Conservation (phyloP, 768 basidiomycete genomes). For the Tulasnella sp. region DNA sequence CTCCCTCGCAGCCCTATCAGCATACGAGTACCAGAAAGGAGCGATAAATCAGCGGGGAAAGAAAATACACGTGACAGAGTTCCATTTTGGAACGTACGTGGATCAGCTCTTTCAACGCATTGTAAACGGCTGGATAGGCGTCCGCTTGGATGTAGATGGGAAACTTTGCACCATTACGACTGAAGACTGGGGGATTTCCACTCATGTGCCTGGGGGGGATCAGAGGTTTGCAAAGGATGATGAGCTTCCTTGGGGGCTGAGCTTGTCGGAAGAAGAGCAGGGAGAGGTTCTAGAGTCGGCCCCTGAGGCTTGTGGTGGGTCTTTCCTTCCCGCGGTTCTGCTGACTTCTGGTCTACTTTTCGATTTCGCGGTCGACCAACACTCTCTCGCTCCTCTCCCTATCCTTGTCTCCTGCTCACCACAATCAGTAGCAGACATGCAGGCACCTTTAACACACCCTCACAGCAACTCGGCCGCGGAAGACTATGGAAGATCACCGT, state of each 20-base stretch:
- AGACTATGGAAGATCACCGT: background rate
- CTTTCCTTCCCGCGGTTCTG: background rate
- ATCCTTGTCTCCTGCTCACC: background rate
- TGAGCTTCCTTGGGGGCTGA: background rate
- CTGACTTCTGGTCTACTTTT: background rate
- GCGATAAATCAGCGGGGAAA: background rate
- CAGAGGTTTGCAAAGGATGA: background rate
- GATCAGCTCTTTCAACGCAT: background rate
- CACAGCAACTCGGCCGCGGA: background rate
- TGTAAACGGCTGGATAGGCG: background rate
- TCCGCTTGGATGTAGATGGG: background rate
- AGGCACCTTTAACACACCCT: background rate
- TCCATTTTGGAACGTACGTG: background rate
- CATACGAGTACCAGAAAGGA: background rate
- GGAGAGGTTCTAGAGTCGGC: background rate
- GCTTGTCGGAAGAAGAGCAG: background rate
- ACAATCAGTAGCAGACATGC: background rate
- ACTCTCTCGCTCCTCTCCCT: background rate
- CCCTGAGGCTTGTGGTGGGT: background rate
- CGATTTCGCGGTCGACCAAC: background rate
- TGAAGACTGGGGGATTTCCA: background rate
- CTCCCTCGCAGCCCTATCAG: background rate
- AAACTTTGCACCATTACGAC: background rate
- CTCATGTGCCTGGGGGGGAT: background rate
- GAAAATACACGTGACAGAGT: background rate